These are phyloP conservation scores for Pythium folliculosum DNA, from an alignment of 352 stramenopile genomes.

Conservation along the genomic window DNA sequence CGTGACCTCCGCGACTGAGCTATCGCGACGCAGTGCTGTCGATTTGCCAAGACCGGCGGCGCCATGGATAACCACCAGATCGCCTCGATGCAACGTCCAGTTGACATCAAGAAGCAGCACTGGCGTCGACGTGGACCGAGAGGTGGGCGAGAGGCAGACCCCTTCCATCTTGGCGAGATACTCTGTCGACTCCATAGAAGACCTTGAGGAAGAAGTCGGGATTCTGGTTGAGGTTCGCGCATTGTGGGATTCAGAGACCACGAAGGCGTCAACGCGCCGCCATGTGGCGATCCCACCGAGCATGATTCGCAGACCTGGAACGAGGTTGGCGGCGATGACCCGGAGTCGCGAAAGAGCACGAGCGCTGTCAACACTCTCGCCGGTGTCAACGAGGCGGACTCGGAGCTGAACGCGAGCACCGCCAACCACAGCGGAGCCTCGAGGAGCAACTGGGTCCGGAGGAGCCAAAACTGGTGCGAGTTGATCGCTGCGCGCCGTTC, in stretches of 20 bases:
- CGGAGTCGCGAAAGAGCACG: neutral
- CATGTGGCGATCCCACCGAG: neutral
- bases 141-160: neutral
- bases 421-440: neutral
- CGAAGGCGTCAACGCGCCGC: neutral
- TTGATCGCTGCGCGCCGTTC: neutral
- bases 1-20: neutral
- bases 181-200: neutral
- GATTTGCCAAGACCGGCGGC: slow-evolving; percentile 13
- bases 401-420: neutral
- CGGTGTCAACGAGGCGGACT: neutral
- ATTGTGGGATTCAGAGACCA: neutral
- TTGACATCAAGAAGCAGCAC: slow-evolving; percentile 1
- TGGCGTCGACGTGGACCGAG: neutral
- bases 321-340: neutral
- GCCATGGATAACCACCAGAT: slow-evolving; percentile 15
- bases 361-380: neutral
- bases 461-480: neutral
- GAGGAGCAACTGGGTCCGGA: neutral
- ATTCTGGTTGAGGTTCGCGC: neutral
- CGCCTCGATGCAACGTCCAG: neutral
- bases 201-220: neutral
- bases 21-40: slow-evolving; percentile 2
- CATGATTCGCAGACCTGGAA: neutral
- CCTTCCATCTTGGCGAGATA: neutral